A percentile compares a stretch with the other conserved stretches of the same genome.
Conservation (phyloP, 1,284 basidiomycete species). For the Apiotrichum veenhuisii region DNA sequence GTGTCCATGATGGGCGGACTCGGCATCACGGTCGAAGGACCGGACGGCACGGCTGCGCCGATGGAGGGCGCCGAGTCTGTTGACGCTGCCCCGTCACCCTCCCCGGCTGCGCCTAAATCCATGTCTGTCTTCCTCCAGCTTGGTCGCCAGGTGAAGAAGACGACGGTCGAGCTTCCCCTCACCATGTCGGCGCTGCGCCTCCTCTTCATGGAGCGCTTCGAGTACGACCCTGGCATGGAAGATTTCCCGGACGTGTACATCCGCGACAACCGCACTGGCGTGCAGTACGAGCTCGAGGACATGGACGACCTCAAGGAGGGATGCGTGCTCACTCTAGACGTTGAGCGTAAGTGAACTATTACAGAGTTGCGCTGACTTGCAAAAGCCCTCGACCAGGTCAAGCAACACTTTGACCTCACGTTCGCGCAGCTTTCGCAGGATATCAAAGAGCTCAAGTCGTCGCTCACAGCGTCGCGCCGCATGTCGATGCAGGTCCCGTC, state of each 20-base stretch:
- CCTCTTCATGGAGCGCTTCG: conserved; percentile 91
- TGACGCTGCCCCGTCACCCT: conserved; percentile 4
- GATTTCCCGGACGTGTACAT: conserved; percentile 96
- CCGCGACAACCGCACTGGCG: conserved; percentile 81
- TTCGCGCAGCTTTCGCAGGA: conserved; percentile 82
- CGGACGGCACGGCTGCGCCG: conserved; percentile 8
- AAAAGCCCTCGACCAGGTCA: conserved; percentile 94
- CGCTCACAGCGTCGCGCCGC: conserved; percentile 53
- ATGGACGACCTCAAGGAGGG: conserved; percentile 88
- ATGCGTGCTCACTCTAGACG: conserved; percentile 83
- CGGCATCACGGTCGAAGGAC: neutral
- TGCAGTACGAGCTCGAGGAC: conserved; percentile 94
- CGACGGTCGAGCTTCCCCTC: conserved; percentile 64
- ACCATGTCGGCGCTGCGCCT: conserved; percentile 50
- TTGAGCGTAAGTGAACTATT: conserved; percentile 72
- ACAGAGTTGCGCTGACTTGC: conserved; percentile 8
- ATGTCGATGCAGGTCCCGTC: conserved; percentile 42
- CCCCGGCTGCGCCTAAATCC: conserved; percentile 43
- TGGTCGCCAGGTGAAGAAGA: conserved; percentile 88
- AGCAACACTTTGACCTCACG: conserved; percentile 91
- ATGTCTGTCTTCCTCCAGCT: conserved; percentile 80
- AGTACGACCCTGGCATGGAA: conserved; percentile 86
- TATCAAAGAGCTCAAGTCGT: conserved; percentile 79
- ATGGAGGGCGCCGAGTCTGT: neutral
- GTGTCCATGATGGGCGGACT: conserved; percentile 1